Conservation (phyloP, 2,329 filamentous ascomycete species). For the Xylariaceae sp. region DNA sequence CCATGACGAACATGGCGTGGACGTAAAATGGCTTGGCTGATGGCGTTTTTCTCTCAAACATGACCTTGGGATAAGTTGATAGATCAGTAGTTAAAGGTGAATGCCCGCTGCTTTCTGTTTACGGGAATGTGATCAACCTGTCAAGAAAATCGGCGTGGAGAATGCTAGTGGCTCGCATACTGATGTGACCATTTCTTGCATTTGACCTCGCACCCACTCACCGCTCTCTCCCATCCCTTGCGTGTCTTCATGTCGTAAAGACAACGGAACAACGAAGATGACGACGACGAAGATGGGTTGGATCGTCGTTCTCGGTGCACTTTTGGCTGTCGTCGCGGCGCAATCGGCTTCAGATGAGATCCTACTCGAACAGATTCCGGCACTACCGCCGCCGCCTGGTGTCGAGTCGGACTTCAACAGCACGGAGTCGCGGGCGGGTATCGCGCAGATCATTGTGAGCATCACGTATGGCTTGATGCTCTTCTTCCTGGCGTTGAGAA, state of each 20-base stretch:
- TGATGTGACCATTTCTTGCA: background rate
- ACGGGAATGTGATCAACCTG: too few species aligned
- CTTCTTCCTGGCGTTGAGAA: slow-evolving; percentile 18
- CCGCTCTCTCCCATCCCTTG: background rate
- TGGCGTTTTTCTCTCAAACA: background rate
- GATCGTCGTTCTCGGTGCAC: background rate
- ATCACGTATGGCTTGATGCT: slow-evolving; percentile 21
- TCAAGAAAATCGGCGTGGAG: background rate
- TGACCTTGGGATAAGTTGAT: background rate
- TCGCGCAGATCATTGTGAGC: slow-evolving; percentile 14
- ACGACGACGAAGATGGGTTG: background rate
- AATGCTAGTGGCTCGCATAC: background rate
- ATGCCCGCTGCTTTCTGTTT: too few species aligned
- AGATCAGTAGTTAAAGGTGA: background rate
- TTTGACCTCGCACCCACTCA: background rate
- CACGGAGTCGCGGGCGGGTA: slow-evolving; percentile 12
- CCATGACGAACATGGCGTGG: background rate
- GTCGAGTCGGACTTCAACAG: slow-evolving; percentile 18
- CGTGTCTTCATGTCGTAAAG: too few species aligned
- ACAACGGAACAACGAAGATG: too few species aligned
- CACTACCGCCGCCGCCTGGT: slow-evolving; percentile 16
- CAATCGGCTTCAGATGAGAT: slow-evolving; percentile 1
- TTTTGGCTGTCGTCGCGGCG: slow-evolving; percentile 4
- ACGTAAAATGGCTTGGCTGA: background rate
- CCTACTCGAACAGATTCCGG: slow-evolving; percentile 13